These are phyloP conservation scores for Syzygium aromaticum DNA, from an alignment of 345 rosid genomes.

Conservation along the genomic window DNA sequence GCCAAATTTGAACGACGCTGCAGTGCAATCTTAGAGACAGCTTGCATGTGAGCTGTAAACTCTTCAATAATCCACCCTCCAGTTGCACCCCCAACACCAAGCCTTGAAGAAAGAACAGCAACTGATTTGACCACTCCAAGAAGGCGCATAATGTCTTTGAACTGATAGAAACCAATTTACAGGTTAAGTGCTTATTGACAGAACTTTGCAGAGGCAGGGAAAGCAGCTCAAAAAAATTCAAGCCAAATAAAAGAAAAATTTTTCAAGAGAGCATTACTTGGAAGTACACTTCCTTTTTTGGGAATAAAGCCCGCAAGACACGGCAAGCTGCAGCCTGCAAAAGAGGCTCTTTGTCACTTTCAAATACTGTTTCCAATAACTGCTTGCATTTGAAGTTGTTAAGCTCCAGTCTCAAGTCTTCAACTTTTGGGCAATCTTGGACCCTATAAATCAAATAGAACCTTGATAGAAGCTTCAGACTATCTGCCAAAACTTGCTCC, in stretches of 20 bases:
- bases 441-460: conserved; percentile 45
- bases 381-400: conserved; percentile 70
- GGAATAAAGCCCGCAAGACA: conserved; percentile 80
- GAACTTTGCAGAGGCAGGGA: neutral
- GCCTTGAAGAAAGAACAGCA: conserved; percentile 58
- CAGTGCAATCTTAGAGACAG: conserved; percentile 92
- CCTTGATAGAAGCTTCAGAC: conserved; percentile 75
- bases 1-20: conserved; percentile 83
- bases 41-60: conserved; percentile 93
- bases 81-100: conserved; percentile 62
- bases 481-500: conserved; percentile 93
- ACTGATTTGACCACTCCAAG: conserved; percentile 91
- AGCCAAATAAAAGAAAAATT: neutral
- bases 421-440: conserved; percentile 24
- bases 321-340: conserved; percentile 88
- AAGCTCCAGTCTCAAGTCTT: conserved; percentile 41
- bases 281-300: conserved; percentile 73
- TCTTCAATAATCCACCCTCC: conserved; percentile 87
- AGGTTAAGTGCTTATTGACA: neutral
- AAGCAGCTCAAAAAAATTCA: neutral
- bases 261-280: conserved; percentile 35
- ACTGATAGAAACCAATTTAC: conserved; percentile 24
- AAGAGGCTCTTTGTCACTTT: conserved; percentile 82
- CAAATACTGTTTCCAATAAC: conserved; percentile 71
- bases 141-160: conserved; percentile 90